phyloP scores from a whole-genome alignment of 768 basidiomycete genomes.

The Mycena vitilis region DNA sequence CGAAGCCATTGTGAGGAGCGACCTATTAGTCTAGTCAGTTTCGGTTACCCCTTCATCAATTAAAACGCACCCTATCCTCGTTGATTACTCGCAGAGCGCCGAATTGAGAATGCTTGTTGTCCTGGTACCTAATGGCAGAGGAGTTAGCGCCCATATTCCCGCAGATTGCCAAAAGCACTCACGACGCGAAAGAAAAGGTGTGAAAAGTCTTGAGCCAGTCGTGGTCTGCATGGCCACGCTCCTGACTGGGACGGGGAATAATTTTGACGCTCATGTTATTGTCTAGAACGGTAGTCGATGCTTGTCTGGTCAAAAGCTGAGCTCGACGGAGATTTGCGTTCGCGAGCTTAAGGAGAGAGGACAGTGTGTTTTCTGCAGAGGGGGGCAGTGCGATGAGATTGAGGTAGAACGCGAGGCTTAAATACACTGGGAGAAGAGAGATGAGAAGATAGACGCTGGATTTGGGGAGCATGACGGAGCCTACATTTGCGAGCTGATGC shows the following conservation, averaged over 20 bases:
- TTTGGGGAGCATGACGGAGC: conserved; percentile 51
- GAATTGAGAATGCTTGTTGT: conserved; percentile 48
- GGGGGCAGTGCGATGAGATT: conserved; percentile 43
- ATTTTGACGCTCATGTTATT: conserved; percentile 47
- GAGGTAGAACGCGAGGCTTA: conserved; percentile 53
- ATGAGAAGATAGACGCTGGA: conserved; percentile 50
- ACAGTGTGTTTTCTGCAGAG: conserved; percentile 47
- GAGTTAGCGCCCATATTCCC: conserved; percentile 18
- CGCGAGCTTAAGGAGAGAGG: conserved; percentile 52
- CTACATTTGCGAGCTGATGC: not conserved
- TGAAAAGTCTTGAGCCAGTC: conserved; percentile 92
- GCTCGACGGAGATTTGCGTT: conserved; percentile 38
- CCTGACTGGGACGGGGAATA: conserved; percentile 65
- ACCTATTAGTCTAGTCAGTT: conserved; percentile 41
- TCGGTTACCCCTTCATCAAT: not conserved
- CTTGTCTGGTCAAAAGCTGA: conserved; percentile 42
- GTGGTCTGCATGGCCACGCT: conserved; percentile 81
- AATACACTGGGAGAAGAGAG: conserved; percentile 53
- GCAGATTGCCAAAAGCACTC: conserved; percentile 42
- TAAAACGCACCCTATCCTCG: conserved; percentile 74
- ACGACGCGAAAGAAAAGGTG: conserved; percentile 83
- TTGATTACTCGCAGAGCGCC: conserved; percentile 91
- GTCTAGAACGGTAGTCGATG: conserved; percentile 36
- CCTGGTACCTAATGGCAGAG: conserved; percentile 21
- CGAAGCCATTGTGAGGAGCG: conserved; percentile 80